Base-by-base conservation (phyloP, 2,329 filamentous ascomycete genomes). In the Dactylellina drechsleri region DNA sequence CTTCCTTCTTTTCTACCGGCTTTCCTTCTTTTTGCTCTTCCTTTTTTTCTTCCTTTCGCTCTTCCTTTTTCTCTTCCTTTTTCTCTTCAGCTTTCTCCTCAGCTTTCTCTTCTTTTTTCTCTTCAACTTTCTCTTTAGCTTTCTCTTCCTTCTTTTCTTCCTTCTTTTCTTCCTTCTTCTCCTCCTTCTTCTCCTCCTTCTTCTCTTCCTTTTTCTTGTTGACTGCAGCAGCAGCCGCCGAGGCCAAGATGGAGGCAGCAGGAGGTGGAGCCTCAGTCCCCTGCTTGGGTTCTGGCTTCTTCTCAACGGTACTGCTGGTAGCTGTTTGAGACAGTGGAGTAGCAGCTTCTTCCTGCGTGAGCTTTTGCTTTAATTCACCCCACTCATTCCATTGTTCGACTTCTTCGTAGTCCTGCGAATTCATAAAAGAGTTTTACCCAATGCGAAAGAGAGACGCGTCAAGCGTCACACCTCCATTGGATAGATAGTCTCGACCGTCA, bases 301-400 rank as follows among this genome's bases (percentile, higher is more conserved):
- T 75, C 41, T 75, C 76, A 26, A 70, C 68, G 4, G 76, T 74
- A 26, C 66, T 28, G 58, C 52, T 64, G 20, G 77, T 71, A n/a
- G 66, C 62, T 8, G 52, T 57, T 53, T 76, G 61, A 28, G 66
- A 43, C 23, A 73, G 57, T 87, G 57, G 87, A 88, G 79, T 84
- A 81, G 43, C 43, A 18, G 43, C 3, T 15, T 87, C 87, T 83
- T 86, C 88, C 78, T 90, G 87, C 10, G 26, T 89, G 79, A 98
- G 88, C 79, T 94, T 91, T 83, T 94, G 88, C 82, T 93, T 92
- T 76, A 99, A 87, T 83, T 98, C 94, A 83, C 93, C 93, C 83
- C 96, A 97, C 82, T 99, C 95, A 84, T 99, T 99, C 95, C 94
- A 98, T 81, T 99, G 95, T 83, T 99, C 95, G 77, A 98, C 89